phyloP scores from a whole-genome alignment of 257 asterid genomes.

The Scutellaria barbata region DNA sequence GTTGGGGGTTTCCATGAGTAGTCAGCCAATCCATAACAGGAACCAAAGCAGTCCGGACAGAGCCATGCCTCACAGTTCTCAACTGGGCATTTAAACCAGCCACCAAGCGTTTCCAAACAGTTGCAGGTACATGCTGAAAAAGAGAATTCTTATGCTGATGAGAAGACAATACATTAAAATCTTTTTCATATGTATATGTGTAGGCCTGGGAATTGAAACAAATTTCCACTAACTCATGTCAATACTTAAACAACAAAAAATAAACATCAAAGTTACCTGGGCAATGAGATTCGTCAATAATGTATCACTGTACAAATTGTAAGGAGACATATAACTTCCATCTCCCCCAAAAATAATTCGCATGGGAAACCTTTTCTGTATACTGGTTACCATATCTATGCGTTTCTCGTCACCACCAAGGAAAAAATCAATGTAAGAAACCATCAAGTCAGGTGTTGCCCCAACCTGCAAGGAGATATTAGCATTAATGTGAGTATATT shows the following conservation, averaged over 20 bases:
- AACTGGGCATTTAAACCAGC: conserved; percentile 92
- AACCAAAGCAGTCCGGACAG: conserved; percentile 69
- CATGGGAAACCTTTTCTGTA: conserved; percentile 94
- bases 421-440: conserved; percentile 89
- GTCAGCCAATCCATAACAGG: conserved; percentile 78
- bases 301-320: conserved; percentile 77
- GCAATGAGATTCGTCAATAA: conserved; percentile 91
- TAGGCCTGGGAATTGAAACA: background rate
- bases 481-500: conserved; percentile 14
- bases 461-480: conserved; percentile 72
- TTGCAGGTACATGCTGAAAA: conserved; percentile 84
- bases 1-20: conserved; percentile 90
- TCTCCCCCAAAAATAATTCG: conserved; percentile 89
- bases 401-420: conserved; percentile 98
- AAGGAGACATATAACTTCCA: conserved; percentile 96
- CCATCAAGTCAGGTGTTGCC: conserved; percentile 96
- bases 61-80: conserved; percentile 81
- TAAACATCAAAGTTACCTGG: conserved; percentile 61
- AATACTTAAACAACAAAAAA: conserved; percentile 12
- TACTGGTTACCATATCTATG: conserved; percentile 79
- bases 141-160: conserved; percentile 36
- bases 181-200: background rate
- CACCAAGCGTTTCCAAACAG: conserved; percentile 92
- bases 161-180: conserved; percentile 31
- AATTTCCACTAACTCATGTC: background rate